Conservation (phyloP, 1,284 basidiomycete species). For the Apiotrichum gamsii region DNA sequence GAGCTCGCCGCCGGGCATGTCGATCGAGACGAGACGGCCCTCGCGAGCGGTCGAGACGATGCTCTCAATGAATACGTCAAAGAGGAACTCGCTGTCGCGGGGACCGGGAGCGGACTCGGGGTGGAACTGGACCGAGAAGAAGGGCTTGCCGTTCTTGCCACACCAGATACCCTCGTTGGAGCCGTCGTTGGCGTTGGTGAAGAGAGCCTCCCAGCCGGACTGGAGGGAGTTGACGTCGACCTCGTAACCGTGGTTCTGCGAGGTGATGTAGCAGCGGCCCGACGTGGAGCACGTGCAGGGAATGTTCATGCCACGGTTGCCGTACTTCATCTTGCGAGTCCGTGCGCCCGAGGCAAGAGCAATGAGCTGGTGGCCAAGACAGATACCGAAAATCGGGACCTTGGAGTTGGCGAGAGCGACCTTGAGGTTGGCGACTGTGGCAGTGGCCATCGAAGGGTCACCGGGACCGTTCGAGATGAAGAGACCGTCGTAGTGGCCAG, state of each 20-base stretch:
- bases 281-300: conserved; percentile 92
- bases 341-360: conserved; percentile 89
- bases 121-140: conserved; percentile 99
- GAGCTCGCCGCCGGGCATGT: conserved; percentile 79
- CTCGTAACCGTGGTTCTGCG: conserved; percentile 98
- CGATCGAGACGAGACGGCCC: conserved; percentile 65
- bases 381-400: conserved; percentile 95
- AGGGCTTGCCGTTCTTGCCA: conserved; percentile 67
- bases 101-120: conserved; percentile 98
- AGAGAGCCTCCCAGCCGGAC: conserved; percentile 84
- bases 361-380: conserved; percentile 95
- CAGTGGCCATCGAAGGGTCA: conserved; percentile 78
- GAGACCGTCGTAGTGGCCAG: conserved; percentile 84
- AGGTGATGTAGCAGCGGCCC: conserved; percentile 97
- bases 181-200: conserved; percentile 93
- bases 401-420: conserved; percentile 67
- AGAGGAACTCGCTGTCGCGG: conserved; percentile 96
- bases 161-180: conserved; percentile 98
- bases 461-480: conserved; percentile 99
- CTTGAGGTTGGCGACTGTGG: conserved; percentile 67
- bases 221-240: conserved; percentile 79
- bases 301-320: conserved; percentile 97
- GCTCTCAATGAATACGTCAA: conserved; percentile 93
- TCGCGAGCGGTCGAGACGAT: conserved; percentile 68
- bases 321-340: conserved; percentile 99